Conservation (phyloP, 768 basidiomycete genomes). For the Termitomyces heimii region DNA sequence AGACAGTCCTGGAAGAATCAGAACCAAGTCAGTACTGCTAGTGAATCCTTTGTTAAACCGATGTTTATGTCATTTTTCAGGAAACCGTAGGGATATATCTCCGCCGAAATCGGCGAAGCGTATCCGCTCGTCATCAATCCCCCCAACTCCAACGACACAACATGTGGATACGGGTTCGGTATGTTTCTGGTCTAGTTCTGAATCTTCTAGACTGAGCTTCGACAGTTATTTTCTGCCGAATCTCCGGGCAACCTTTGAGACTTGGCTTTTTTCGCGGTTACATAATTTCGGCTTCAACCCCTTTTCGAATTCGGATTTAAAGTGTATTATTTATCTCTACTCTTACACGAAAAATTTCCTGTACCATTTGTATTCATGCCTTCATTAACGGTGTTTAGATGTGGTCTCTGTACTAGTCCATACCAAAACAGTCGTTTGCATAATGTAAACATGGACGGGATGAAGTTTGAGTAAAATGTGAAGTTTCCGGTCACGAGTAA, state of each 20-base stretch:
- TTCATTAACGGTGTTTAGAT: not conserved
- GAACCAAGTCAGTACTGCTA: not conserved
- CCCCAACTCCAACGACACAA: slow-evolving; percentile 22
- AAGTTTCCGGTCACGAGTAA: too few relatives aligned
- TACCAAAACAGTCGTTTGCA: not conserved
- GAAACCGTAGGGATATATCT: not conserved
- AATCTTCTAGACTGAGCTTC: not conserved
- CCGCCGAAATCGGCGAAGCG: slow-evolving; percentile 18
- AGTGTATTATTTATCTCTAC: not conserved
- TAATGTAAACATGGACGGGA: not conserved
- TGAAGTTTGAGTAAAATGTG: too few relatives aligned
- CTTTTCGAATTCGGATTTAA: slow-evolving; percentile 16
- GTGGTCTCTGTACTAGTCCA: not conserved
- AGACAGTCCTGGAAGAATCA: not conserved
- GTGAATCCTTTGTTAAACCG: not conserved
- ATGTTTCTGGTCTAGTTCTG: not conserved
- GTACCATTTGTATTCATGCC: not conserved
- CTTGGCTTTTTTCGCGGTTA: not conserved
- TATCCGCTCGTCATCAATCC: slow-evolving; percentile 29
- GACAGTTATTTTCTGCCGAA: slow-evolving; percentile 36
- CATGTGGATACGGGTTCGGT: slow-evolving; percentile 13
- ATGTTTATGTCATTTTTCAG: not conserved
- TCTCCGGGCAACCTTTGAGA: slow-evolving; percentile 30
- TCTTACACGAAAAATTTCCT: not conserved
- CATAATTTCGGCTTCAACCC: too few relatives aligned